Base-by-base conservation (phyloP, 2,329 filamentous ascomycete species). In the Blastomyces emzantsi region DNA sequence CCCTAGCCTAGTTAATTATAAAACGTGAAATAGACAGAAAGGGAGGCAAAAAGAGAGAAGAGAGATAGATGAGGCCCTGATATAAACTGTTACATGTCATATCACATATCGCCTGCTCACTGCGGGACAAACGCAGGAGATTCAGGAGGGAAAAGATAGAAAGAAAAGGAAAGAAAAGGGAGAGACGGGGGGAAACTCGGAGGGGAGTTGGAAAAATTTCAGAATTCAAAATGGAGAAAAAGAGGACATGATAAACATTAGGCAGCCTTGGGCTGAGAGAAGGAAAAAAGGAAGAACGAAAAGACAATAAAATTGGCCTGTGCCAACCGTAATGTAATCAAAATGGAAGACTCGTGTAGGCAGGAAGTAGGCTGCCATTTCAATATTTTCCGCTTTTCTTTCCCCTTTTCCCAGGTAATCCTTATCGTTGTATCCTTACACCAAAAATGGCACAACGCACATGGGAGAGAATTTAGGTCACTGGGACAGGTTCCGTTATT, bases 51-150 rank as follows among this genome's bases (percentile, higher is more conserved):
- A 11, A 33, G 54, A 30, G 6, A 39, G 15, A 17, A 33, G 60
- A 68, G 63, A 67, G 61, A 55, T 54, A 66, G 41, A 57, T 67
- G 62, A 64, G 64, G 64, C 47, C 13, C 41, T 43, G 41, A 17
- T 43, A 4, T 43, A 43, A 43, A 43, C 0, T 43, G 41, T 43
- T 43, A 43, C 41, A 43, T 17, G 13, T 43, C 41, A 43, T 43
- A 43, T 43, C 41, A 17, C 41, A 17, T 15, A 13, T 17, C 41
- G 17, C 13, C 41, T 43, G 41, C 13, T 5, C 41, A 43, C 3
- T 43, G 22, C 8, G n/a, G 22, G 8, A 51, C n/a, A 51, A 51
- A 47, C 43, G 22, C 22, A 22, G 9, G 7, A 13, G 25, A 51
- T 13, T 51, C 22, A n/a, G 9, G 6, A 19, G 43, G 3, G 19